Conservation (phyloP, 2,329 filamentous ascomycete species). For the Penicillium sp. region DNA sequence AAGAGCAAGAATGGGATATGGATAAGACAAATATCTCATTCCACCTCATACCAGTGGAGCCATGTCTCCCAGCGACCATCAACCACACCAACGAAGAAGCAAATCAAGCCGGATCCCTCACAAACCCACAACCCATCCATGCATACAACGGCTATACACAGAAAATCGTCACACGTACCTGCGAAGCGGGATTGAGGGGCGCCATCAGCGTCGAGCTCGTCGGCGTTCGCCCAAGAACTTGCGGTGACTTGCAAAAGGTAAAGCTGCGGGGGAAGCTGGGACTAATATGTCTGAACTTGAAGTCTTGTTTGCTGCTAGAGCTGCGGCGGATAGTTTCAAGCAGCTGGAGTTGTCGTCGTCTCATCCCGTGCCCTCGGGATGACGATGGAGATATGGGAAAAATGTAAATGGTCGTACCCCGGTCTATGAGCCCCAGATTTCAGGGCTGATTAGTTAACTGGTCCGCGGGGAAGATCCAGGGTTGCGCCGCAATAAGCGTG, state of each 20-base stretch:
- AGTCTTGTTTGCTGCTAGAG: constrained; percentile 2
- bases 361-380: constrained; percentile 14
- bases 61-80: constrained; percentile 3
- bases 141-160: constrained; percentile 19
- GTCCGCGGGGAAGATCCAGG: constrained; percentile 3
- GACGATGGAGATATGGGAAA: background rate
- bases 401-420: background rate
- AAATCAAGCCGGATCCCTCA: background rate
- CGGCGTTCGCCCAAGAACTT: background rate
- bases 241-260: background rate
- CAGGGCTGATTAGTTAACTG: background rate
- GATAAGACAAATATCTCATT: background rate
- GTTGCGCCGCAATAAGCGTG: background rate
- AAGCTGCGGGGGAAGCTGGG: background rate
- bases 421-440: background rate
- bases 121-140: constrained; percentile 10
- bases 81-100: background rate
- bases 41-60: background rate
- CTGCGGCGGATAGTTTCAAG: constrained; percentile 13
- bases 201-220: constrained; percentile 28
- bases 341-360: constrained; percentile 13
- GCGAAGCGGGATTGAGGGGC: constrained; percentile 33
- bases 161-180: constrained; percentile 30
- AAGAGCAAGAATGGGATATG: background rate
- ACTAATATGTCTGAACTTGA: background rate